Base-by-base conservation (phyloP, 1,139 yeast species). In the Suhomyces panamericanus region DNA sequence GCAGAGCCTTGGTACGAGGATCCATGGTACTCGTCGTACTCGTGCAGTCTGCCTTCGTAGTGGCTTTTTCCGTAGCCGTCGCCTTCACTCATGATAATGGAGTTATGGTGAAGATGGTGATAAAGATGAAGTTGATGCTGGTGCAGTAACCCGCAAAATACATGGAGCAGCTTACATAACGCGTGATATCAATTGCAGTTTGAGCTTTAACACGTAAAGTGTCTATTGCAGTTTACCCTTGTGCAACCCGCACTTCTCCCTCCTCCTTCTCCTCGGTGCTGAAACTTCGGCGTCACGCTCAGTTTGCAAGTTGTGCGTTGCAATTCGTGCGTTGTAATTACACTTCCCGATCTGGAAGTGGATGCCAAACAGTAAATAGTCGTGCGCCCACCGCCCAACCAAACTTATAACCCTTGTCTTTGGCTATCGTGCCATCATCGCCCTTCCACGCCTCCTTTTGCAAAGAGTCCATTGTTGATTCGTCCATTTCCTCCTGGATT, bases 21-120 rank as follows among this genome's bases (percentile, higher is more conserved):
- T 6, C 41, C 38, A 33, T 47, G 47, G 34, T 48, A 33, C 38
- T 44, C 51, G 42, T 44, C 44, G 37, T 47, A 41, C 13, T 39
- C 41, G 33, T 38, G 31, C 42, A 35, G 42, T 4, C 44, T 24
- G 30, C 37, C 40, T 14, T 46, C 34, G 33, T 44, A 39, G 29
- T 47, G 41, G 17, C 45, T 40, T 29, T 37, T 40, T 16, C 42
- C 34, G 33, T 41, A 34, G 31, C 50, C 43, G 20, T 39, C 47
- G 11, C 32, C 33, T 14, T 34, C 38, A 39, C 38, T 34, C 37
- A 39, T 39, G 20, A 27, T 17, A 17, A n/a, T 4, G 10, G 13
- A 20, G 17, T 24, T 9, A 13, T n/a, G 8, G 31, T 3, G 10
- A 3, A 5, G 12, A 11, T 10, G 28, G 29, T n/a, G 10, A 33